Conservation (phyloP, 257 asterid species). For the Nicotiana sylvestris region DNA sequence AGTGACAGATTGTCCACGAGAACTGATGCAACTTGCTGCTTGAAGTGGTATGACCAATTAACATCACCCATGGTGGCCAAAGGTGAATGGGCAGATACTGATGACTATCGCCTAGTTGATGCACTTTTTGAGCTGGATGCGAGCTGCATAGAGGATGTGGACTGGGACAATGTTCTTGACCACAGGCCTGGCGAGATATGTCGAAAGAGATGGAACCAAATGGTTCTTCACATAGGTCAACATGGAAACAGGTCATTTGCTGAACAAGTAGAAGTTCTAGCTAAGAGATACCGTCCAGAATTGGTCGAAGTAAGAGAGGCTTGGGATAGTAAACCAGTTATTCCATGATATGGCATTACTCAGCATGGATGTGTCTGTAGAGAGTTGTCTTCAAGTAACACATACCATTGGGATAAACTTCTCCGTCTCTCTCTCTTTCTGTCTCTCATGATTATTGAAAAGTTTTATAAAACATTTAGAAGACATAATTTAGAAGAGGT, state of each 20-base stretch:
- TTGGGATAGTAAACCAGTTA: conserved; percentile 8
- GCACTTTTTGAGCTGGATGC: conserved; percentile 11
- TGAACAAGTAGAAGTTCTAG: conserved; percentile 11
- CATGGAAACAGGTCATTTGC: background rate
- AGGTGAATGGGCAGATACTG: conserved; percentile 3
- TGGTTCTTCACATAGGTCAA: conserved; percentile 14
- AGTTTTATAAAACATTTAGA: background rate
- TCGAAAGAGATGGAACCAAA: conserved; percentile 12
- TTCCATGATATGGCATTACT: background rate
- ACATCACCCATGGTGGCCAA: conserved; percentile 6
- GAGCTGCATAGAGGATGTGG: conserved; percentile 10
- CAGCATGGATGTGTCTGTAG: conserved; percentile 18
- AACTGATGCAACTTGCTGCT: conserved; percentile 3
- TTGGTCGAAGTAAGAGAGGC: conserved; percentile 3
- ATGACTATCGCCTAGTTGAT: conserved; percentile 10
- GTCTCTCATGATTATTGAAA: background rate
- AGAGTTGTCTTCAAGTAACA: background rate
- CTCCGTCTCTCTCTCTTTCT: no score
- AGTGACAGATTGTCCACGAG: background rate
- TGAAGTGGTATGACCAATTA: conserved; percentile 6
- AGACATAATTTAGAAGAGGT: background rate
- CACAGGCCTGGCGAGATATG: conserved; percentile 9
- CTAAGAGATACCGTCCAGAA: conserved; percentile 5
- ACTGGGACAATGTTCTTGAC: conserved; percentile 11
- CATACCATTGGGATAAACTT: background rate